These are phyloP conservation scores for Collybia sp. DNA, from an alignment of 768 basidiomycete species.

Conservation along the genomic window DNA sequence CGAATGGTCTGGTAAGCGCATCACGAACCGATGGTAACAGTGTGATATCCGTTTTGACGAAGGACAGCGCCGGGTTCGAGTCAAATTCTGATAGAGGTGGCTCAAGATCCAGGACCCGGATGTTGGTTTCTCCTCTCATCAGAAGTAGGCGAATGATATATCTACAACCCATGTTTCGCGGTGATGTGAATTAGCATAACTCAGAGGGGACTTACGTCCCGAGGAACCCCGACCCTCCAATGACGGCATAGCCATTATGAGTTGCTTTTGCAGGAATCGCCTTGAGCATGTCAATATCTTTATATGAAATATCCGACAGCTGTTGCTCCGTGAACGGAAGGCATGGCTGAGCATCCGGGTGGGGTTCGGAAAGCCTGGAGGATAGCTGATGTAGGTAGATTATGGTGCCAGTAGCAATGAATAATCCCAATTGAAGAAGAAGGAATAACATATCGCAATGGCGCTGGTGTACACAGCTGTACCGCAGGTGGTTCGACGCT, in stretches of 20 bases:
- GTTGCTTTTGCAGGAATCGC: constrained; percentile 18
- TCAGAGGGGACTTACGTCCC: constrained; percentile 17
- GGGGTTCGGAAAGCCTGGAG: constrained; percentile 23
- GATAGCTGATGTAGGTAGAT: constrained; percentile 51
- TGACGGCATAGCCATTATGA: constrained; percentile 19
- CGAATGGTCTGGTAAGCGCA: constrained; percentile 18
- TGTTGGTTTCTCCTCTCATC: constrained; percentile 26
- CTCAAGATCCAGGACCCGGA: constrained; percentile 24
- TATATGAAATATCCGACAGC: constrained; percentile 19
- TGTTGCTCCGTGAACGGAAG: constrained; percentile 6
- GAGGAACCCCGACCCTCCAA: constrained; percentile 27
- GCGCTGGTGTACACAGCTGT: too few relatives aligned
- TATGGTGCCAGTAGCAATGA: constrained; percentile 44
- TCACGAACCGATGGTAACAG: constrained; percentile 19
- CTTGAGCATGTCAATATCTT: constrained; percentile 20
- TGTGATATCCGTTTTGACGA: constrained; percentile 24
- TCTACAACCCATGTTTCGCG: constrained; percentile 7
- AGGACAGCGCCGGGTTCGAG: constrained; percentile 21
- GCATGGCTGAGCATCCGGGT: constrained; percentile 5
- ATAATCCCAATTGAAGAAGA: constrained; percentile 24
- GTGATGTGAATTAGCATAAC: not conserved
- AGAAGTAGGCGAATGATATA: constrained; percentile 27
- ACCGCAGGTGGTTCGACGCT: too few relatives aligned
- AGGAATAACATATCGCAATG: too few relatives aligned
- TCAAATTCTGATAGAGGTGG: constrained; percentile 17